Conservation (phyloP, 1,139 yeast species). For the Saccharomyces hybrid region DNA sequence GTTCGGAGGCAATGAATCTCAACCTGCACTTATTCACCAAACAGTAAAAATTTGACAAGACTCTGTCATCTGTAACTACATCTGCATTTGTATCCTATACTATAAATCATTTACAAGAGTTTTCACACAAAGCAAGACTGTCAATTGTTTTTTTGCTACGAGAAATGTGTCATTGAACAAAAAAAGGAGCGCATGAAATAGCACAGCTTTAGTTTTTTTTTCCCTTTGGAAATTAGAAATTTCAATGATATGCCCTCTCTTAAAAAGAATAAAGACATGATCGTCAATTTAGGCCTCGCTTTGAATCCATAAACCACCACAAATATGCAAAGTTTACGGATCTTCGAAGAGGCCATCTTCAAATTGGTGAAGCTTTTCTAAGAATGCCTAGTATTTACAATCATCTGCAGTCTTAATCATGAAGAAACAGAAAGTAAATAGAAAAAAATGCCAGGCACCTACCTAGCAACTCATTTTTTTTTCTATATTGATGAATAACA, state of each 20-base stretch:
- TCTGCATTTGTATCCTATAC: background rate
- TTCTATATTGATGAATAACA: too few species aligned
- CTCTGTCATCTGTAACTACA: background rate
- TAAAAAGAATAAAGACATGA: slow-evolving; percentile 6
- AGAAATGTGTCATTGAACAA: slow-evolving; percentile 21
- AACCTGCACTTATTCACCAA: slow-evolving; percentile 13
- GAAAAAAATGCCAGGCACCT: too few species aligned
- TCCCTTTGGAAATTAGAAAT: slow-evolving; percentile 5
- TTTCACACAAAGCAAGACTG: background rate
- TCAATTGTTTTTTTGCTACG: background rate
- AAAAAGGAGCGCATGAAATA: slow-evolving; percentile 3
- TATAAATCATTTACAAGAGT: background rate
- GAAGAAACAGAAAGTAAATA: too few species aligned
- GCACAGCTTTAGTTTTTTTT: background rate
- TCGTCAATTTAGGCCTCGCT: slow-evolving; percentile 53
- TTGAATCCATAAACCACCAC: slow-evolving; percentile 56
- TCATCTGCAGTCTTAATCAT: too few species aligned
- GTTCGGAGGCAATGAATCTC: slow-evolving; percentile 6
- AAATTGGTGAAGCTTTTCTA: too few species aligned
- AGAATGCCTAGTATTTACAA: too few species aligned
- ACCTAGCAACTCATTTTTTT: too few species aligned
- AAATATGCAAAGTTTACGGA: slow-evolving; percentile 41
- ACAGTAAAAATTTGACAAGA: slow-evolving; percentile 4
- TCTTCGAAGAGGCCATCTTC: slow-evolving; percentile 59
- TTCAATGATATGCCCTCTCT: slow-evolving; percentile 18